Evolutionary conservation across 345 rosid genomes (phyloP).

Genomic region (Citropsis articulata): DNA sequence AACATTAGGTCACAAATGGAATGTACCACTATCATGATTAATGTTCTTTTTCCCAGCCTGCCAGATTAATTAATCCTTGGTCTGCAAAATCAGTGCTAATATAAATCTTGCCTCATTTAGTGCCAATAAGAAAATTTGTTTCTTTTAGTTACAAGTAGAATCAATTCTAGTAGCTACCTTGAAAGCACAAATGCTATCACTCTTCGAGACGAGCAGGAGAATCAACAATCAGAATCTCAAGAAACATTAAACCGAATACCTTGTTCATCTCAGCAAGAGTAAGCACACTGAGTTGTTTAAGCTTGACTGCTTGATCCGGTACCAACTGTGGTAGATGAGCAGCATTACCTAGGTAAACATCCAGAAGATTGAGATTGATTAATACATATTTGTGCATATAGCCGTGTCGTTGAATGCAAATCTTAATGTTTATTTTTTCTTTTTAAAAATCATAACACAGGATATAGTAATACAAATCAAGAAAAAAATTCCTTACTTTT

Average conservation of each 20-base stretch:
- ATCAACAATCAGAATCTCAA: not conserved
- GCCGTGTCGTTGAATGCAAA: too few species aligned
- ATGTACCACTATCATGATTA: not conserved
- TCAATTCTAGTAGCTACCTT: not conserved
- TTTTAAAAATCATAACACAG: not conserved
- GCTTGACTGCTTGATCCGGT: slow-evolving; percentile 38
- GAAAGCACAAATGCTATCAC: not conserved
- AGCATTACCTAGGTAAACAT: slow-evolving; percentile 22
- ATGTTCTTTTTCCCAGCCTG: not conserved
- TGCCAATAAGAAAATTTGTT: not conserved
- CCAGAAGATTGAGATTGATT: not conserved
- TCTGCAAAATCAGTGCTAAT: not conserved
- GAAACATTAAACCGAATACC: slow-evolving; percentile 16
- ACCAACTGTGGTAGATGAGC: slow-evolving; percentile 27
- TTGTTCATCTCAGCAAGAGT: slow-evolving; percentile 40
- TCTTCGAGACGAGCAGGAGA: not conserved
- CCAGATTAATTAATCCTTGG: not conserved
- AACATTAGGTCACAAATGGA: not conserved
- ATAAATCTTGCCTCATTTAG: not conserved
- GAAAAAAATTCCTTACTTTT: slow-evolving; percentile 44
- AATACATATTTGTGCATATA: not conserved
- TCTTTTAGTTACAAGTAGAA: not conserved
- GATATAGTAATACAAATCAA: not conserved
- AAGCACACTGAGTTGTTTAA: slow-evolving; percentile 46
- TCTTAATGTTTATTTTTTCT: too few species aligned